phyloP scores from a whole-genome alignment of 257 asterid species.

The Handroanthus guayacan region DNA sequence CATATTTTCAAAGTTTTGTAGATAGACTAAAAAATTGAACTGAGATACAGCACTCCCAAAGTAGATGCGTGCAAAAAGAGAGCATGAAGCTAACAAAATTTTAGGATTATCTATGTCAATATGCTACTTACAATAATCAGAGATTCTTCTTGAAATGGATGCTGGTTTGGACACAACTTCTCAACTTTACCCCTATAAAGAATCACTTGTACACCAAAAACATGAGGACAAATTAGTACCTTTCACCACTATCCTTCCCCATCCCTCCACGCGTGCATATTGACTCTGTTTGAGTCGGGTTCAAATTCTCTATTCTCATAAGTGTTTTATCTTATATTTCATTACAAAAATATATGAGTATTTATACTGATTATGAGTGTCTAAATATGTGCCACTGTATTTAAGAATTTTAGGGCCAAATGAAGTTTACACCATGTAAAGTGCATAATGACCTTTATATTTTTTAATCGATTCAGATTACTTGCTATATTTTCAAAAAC shows the following conservation, averaged over 20 bases:
- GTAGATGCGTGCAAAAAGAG: conserved; percentile 23
- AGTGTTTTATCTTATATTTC: too few relatives aligned
- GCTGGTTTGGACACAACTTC: conserved; percentile 7
- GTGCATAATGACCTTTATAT: too few relatives aligned
- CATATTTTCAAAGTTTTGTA: background rate
- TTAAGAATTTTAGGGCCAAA: background rate
- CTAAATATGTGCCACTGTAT: background rate
- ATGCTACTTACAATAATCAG: background rate
- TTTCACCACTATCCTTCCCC: background rate
- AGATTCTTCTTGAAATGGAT: conserved; percentile 32
- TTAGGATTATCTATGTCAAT: background rate
- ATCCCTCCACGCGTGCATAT: too few relatives aligned
- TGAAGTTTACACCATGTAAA: too few relatives aligned
- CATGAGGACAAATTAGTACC: conserved; percentile 27
- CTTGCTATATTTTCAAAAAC: too few relatives aligned
- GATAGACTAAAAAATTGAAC: background rate
- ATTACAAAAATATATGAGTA: too few relatives aligned
- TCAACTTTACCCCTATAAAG: background rate
- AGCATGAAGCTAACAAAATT: background rate
- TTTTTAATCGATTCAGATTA: too few relatives aligned
- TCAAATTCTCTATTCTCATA: too few relatives aligned
- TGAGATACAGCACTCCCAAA: background rate
- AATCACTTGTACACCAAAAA: conserved; percentile 9
- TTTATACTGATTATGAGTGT: background rate
- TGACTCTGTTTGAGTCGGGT: too few relatives aligned